Percentiles rank a stretch among this genome's conserved stretches.
Conservation (phyloP, 768 basidiomycete genomes). For the Rhodosporidiobolus sp. region DNA sequence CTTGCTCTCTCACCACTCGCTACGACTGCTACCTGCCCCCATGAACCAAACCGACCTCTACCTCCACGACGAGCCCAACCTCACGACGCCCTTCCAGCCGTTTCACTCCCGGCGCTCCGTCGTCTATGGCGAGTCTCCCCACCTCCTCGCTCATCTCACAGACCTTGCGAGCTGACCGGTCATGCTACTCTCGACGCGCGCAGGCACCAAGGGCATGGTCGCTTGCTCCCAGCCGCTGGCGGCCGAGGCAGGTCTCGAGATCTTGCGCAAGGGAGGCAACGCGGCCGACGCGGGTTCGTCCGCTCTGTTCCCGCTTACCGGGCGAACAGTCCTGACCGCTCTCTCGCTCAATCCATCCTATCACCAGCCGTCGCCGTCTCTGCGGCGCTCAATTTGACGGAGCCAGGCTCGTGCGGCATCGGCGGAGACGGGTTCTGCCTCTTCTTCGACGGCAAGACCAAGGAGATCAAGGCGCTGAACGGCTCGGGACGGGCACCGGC, state of each 20-base stretch:
- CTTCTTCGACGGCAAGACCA: slow-evolving; percentile 79
- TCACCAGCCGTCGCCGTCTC: slow-evolving; percentile 80
- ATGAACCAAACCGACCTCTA: slow-evolving; percentile 15
- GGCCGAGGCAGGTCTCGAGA: slow-evolving; percentile 83
- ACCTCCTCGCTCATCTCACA: rapidly evolving
- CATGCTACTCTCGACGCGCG: neutral
- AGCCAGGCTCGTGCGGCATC: slow-evolving; percentile 79
- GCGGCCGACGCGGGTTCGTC: slow-evolving; percentile 62
- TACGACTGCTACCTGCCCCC: neutral
- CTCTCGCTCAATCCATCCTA: slow-evolving; percentile 64
- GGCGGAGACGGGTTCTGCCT: slow-evolving; percentile 55
- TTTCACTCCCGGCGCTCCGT: slow-evolving; percentile 83
- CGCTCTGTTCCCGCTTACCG: neutral
- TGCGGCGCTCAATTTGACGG: slow-evolving; percentile 86
- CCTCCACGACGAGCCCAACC: slow-evolving; percentile 10
- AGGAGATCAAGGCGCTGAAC: slow-evolving; percentile 81
- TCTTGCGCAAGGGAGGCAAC: slow-evolving; percentile 89
- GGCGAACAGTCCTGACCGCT: no score
- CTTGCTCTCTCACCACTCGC: no score
- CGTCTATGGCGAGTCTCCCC: slow-evolving; percentile 60
- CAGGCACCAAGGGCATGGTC: slow-evolving; percentile 70
- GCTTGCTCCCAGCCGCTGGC: slow-evolving; percentile 88
- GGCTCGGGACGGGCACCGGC: slow-evolving; percentile 85
- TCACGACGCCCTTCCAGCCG: slow-evolving; percentile 55
- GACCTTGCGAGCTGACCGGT: no score